Evolutionary conservation across 78 protist species (phyloP).

Genomic region (Monosiga brevicollis): DNA sequence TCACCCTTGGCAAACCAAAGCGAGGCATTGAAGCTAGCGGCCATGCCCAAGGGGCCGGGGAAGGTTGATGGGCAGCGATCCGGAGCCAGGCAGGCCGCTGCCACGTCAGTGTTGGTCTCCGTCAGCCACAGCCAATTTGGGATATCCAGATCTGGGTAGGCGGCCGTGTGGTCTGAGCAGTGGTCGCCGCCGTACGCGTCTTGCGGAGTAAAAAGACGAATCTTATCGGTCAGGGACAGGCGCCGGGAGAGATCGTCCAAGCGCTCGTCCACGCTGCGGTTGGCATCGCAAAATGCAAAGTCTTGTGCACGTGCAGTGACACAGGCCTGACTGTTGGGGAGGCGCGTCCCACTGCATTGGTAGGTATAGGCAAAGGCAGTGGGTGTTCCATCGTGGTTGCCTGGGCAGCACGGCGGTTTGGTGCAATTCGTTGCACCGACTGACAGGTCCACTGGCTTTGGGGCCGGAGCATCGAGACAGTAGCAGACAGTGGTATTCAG

Average conservation of each 20-base stretch:
- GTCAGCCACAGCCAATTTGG: neutral
- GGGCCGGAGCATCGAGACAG: too few species aligned
- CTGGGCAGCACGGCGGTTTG: too few species aligned
- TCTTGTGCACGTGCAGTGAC: too few species aligned
- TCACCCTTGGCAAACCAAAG: conserved; percentile 2
- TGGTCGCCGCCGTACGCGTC: neutral
- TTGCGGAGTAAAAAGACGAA: neutral
- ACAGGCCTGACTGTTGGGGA: too few species aligned
- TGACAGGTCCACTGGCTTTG: too few species aligned
- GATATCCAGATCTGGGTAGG: neutral
- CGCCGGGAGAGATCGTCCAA: neutral
- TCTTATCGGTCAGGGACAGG: conserved; percentile 13
- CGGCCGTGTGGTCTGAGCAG: neutral
- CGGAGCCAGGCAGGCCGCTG: neutral
- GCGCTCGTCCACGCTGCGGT: neutral
- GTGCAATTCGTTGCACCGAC: too few species aligned
- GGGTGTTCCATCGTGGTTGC: too few species aligned
- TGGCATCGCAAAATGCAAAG: conserved; percentile 4
- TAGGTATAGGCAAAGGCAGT: too few species aligned
- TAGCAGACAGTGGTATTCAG: too few species aligned
- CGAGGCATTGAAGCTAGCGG: conserved; percentile 5
- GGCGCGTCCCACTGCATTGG: too few species aligned
- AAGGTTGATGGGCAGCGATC: conserved; percentile 20
- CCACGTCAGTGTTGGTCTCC: neutral
- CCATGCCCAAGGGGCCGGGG: conserved; percentile 14